Evolutionary conservation across 2,329 filamentous ascomycete species (phyloP).

Genomic region (Geoglossum cookeanum): DNA sequence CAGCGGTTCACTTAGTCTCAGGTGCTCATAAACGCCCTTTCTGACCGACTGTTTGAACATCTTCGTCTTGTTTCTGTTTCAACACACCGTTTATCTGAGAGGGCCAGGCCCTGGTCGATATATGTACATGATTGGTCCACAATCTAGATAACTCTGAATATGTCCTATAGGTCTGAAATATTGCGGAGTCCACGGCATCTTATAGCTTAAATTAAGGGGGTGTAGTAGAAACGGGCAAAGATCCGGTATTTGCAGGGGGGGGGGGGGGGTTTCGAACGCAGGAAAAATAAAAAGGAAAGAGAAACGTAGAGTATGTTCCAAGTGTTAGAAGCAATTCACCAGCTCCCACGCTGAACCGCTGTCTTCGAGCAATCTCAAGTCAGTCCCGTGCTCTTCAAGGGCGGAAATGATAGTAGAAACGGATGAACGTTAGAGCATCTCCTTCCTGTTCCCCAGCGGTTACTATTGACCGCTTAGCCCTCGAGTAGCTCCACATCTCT

Average conservation of each 20-base stretch:
- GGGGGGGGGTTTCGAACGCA: not conserved
- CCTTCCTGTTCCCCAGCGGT: not conserved
- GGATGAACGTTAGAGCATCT: not conserved
- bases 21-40: no score
- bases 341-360: no score
- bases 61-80: no score
- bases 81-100: not conserved
- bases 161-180: not conserved
- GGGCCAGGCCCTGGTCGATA: not conserved
- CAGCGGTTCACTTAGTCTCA: no score
- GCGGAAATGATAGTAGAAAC: not conserved
- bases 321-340: not conserved
- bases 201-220: not conserved
- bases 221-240: not conserved
- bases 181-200: not conserved
- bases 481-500: constrained; percentile 33
- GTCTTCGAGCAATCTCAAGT: no score
- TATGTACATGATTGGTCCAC: not conserved
- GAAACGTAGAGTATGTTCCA: not conserved
- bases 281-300: not conserved
- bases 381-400: not conserved
- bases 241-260: not conserved
- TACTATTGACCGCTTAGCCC: constrained; percentile 13
- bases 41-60: no score
- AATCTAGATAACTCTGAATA: not conserved